These are phyloP conservation scores for Agaricus subrufescens DNA, from an alignment of 768 basidiomycete genomes.

Conservation along the genomic window DNA sequence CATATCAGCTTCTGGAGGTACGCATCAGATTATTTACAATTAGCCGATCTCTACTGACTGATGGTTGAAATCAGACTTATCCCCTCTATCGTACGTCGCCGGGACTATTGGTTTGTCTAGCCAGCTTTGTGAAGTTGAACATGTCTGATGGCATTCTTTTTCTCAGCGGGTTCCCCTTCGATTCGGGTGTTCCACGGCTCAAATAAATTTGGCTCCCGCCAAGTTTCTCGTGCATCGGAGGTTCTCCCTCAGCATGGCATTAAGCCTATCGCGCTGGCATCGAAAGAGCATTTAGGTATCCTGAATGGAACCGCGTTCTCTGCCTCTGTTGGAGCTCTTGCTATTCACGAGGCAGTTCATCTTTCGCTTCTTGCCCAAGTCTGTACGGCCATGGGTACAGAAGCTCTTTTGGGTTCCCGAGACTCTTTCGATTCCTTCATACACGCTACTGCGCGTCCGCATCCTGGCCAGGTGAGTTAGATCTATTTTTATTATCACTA, in stretches of 20 bases:
- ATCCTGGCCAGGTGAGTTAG: slow-evolving; percentile 62
- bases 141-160: neutral
- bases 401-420: slow-evolving; percentile 64
- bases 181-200: slow-evolving; percentile 63
- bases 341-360: slow-evolving; percentile 65
- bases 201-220: slow-evolving; percentile 40
- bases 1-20: slow-evolving; percentile 76
- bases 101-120: slow-evolving; percentile 49
- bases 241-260: slow-evolving; percentile 51
- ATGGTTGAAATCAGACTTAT: slow-evolving; percentile 31
- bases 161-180: slow-evolving; percentile 47
- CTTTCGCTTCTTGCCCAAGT: slow-evolving; percentile 60
- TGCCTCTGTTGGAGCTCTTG: slow-evolving; percentile 67
- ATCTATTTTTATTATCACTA: neutral
- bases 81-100: slow-evolving; percentile 59
- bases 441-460: slow-evolving; percentile 68
- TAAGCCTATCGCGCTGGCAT: slow-evolving; percentile 52
- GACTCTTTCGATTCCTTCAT: slow-evolving; percentile 69
- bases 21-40: slow-evolving; percentile 12
- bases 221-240: slow-evolving; percentile 45
- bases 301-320: slow-evolving; percentile 77
- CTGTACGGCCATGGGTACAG: slow-evolving; percentile 76
- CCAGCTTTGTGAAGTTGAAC: neutral
- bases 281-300: slow-evolving; percentile 68
- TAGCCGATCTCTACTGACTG: slow-evolving; percentile 1